These are phyloP conservation scores for Haematococcus lacustris DNA, from an alignment of 139 green algal species.

Conservation along the genomic window DNA sequence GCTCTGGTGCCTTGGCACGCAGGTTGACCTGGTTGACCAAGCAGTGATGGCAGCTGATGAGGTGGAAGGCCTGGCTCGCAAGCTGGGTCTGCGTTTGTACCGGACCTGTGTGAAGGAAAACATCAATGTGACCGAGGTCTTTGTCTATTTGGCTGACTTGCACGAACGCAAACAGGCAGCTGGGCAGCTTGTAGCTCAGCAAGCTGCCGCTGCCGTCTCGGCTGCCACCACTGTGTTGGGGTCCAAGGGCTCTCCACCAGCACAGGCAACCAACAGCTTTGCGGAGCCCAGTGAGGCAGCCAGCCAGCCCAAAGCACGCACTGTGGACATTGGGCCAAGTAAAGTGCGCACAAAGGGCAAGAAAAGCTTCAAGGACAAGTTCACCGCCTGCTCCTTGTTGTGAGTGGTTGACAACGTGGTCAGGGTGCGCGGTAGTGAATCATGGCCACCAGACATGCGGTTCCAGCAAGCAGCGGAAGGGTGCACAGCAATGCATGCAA, in stretches of 20 bases:
- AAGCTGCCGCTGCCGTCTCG: not conserved
- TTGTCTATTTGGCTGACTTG: slow-evolving; percentile 52
- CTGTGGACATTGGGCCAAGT: slow-evolving; percentile 32
- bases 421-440: no score
- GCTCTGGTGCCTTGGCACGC: no score
- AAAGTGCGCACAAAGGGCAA: slow-evolving; percentile 45
- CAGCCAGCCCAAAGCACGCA: slow-evolving; percentile 11
- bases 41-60: slow-evolving; percentile 45
- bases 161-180: slow-evolving; percentile 32
- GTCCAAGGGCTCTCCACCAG: no score
- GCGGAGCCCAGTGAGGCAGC: not conserved
- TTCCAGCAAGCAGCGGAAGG: no score
- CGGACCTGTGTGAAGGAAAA: slow-evolving; percentile 70
- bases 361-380: slow-evolving; percentile 35
- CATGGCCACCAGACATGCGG: no score
- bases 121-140: slow-evolving; percentile 67
- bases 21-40: slow-evolving; percentile 56
- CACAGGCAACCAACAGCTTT: not conserved
- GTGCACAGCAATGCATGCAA: no score
- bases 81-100: slow-evolving; percentile 60
- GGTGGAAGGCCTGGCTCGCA: slow-evolving; percentile 49
- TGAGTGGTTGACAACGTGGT: no score
- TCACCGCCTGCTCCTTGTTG: slow-evolving; percentile 21
- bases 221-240: not conserved
- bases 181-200: slow-evolving; percentile 14